Conservation (phyloP, 1,284 basidiomycete species). For the Athelia sp. region DNA sequence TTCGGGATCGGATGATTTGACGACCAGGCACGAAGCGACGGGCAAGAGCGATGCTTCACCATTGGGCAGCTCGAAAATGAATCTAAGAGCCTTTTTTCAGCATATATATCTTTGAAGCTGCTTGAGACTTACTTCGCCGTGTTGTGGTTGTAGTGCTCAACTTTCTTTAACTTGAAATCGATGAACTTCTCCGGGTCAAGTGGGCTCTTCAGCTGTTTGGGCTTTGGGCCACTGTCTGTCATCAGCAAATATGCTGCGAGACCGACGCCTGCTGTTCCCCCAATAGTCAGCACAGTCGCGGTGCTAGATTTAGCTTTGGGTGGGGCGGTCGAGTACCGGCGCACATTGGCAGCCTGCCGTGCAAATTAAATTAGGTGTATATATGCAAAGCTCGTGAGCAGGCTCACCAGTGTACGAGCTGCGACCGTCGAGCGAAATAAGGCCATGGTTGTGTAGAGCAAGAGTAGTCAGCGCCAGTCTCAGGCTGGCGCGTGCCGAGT, state of each 20-base stretch:
- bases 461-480: no score
- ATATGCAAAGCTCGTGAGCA: neutral
- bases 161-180: constrained; percentile 79
- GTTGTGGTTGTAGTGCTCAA: constrained; percentile 93
- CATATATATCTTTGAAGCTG: constrained; percentile 1
- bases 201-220: constrained; percentile 50
- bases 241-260: constrained; percentile 42
- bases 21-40: constrained; percentile 66
- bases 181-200: constrained; percentile 71
- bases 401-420: constrained; percentile 37
- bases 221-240: constrained; percentile 25
- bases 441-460: no score
- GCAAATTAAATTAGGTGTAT: no score
- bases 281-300: constrained; percentile 43
- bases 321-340: constrained; percentile 42
- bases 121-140: constrained; percentile 54
- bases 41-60: constrained; percentile 76
- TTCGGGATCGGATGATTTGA: constrained; percentile 56
- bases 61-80: constrained; percentile 84
- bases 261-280: constrained; percentile 44
- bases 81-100: constrained; percentile 36
- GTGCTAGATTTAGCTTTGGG: constrained; percentile 44
- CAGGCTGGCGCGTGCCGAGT: no score
- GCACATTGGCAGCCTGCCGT: constrained; percentile 25
- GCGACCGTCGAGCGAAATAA: constrained; percentile 33